Evolutionary conservation across 768 basidiomycete genomes (phyloP).

Genomic region (Boletus eberwhitei): DNA sequence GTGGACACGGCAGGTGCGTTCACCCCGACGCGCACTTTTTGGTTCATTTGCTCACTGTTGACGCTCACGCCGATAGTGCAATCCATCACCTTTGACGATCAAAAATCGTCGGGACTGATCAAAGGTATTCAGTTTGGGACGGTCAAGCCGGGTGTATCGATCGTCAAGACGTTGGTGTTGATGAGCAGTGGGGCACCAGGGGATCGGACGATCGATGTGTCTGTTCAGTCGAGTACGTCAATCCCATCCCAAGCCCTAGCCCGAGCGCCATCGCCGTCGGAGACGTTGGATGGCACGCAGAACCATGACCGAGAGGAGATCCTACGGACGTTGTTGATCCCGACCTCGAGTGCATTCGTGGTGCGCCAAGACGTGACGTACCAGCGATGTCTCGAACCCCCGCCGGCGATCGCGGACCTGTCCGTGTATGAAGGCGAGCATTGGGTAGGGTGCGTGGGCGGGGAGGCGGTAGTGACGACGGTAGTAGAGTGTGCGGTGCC

Average conservation of each 20-base stretch:
- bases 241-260: background rate
- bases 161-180: constrained; percentile 62
- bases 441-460: constrained; percentile 49
- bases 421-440: constrained; percentile 46
- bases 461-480: constrained; percentile 55
- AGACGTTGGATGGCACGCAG: background rate
- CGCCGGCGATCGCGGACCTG: constrained; percentile 52
- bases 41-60: no score
- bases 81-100: constrained; percentile 55
- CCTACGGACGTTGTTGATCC: constrained; percentile 62
- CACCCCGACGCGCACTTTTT: no score
- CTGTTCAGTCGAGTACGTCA: constrained; percentile 57
- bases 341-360: constrained; percentile 61
- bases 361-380: constrained; percentile 55
- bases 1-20: constrained; percentile 65
- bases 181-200: constrained; percentile 60
- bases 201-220: constrained; percentile 76
- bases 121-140: constrained; percentile 68
- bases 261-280: constrained; percentile 3
- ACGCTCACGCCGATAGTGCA: constrained; percentile 42
- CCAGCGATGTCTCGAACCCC: constrained; percentile 37
- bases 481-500: constrained; percentile 54
- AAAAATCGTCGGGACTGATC: constrained; percentile 68
- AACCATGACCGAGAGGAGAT: constrained; percentile 47
- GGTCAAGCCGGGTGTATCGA: constrained; percentile 54